phyloP scores from a whole-genome alignment of 73 alveolate species.

The Stentor coeruleus region DNA sequence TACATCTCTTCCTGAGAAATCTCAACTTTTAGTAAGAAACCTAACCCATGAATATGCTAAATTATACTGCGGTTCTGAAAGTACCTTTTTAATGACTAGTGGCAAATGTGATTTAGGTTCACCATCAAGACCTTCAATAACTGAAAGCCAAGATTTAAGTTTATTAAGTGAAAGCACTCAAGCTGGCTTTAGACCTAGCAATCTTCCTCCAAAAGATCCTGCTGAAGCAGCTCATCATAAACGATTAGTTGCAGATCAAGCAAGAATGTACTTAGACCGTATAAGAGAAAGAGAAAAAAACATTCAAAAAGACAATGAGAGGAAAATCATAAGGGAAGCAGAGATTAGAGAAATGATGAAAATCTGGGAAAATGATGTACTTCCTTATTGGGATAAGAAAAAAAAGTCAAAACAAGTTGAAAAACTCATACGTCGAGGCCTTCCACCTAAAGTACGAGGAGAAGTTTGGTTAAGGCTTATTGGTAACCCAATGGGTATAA shows the following conservation, averaged over 20 bases:
- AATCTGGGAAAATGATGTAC: conserved; percentile 44
- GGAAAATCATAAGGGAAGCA: conserved; percentile 47
- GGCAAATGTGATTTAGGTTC: neutral
- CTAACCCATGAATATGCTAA: neutral
- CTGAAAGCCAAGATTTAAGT: neutral
- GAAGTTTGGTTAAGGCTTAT: conserved; percentile 44
- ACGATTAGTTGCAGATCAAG: conserved; percentile 65
- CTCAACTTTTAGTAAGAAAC: neutral
- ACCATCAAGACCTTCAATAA: neutral
- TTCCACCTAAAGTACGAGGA: conserved; percentile 53
- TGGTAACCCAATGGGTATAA: conserved; percentile 36
- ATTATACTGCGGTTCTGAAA: neutral
- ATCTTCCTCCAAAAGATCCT: conserved; percentile 75
- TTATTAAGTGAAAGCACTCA: neutral
- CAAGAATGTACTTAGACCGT: conserved; percentile 55
- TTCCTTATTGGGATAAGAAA: conserved; percentile 68
- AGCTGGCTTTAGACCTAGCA: conserved; percentile 60
- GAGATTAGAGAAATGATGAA: conserved; percentile 35
- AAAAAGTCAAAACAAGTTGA: conserved; percentile 48
- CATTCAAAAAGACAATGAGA: conserved; percentile 29
- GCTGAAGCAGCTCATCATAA: conserved; percentile 74
- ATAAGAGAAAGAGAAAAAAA: conserved; percentile 55
- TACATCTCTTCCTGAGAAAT: neutral
- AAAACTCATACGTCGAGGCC: conserved; percentile 46
- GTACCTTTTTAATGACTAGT: neutral